Evolutionary conservation across 345 rosid species (phyloP), one percentile per base, ranked within the genome.

Genomic region (Psidium guajava): DNA sequence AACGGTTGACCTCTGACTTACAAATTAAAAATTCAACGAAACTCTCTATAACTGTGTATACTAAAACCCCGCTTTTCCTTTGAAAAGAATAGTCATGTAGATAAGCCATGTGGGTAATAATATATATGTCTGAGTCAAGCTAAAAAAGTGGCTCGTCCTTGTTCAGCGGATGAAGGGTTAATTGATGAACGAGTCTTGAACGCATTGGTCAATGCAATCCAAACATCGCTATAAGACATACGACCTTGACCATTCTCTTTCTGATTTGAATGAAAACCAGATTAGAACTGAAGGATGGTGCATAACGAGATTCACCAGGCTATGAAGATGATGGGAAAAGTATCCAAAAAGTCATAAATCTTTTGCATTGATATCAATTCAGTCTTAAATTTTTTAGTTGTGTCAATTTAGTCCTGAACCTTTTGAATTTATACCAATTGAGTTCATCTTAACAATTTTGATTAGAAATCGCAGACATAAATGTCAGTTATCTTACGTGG

Each of bases 41-140:
- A 0, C 6, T 32, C 3, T 0, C 3, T 0, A 61, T 14, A 28
- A 15, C 42, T 0, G 18, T 0, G 10, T 27, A 28, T 28, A 47
- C 6, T 47, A 14, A 14, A 36, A 14, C 42, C 74, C 1, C 44
- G 2, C 22, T 32, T 64, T 32, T 5, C 44, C 22, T 8, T 32
- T 64, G 16, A 32, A 16, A 64, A 16, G 1, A 61, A 3, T 28
- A 0, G 11, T 28, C 11, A 3, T 28, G 28, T 61, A 61, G 20
- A 61, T 21, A 14, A 32, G 44, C 44, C 75, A 2, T 0, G 75
- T 32, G 75, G 44, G 44, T 32, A 2, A 36, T 36, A 64, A 16
- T 16, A 16, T 6, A 16, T 59, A 20, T 32, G 75, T 64, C 42
- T 11, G 44, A 15, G 10, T 1, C 44, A 64, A 64, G 75, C 22